These are phyloP conservation scores for Myxozyma mucilagina DNA, from an alignment of 805 yeast species.

Conservation along the genomic window DNA sequence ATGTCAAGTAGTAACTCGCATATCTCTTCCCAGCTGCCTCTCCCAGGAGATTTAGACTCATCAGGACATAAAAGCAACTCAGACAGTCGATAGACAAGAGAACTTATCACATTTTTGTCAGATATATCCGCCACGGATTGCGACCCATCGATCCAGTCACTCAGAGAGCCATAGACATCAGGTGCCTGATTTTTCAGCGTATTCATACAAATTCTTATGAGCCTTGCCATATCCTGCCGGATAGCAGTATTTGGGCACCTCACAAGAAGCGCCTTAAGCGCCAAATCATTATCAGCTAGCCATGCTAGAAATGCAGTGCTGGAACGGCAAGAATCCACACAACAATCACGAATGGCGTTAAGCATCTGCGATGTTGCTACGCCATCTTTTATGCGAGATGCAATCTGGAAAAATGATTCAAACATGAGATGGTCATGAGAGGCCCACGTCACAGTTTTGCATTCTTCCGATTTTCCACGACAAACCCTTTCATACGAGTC, in stretches of 20 bases:
- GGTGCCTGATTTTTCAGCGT: constrained; percentile 4
- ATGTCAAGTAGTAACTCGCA: constrained; percentile 11
- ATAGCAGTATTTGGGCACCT: constrained; percentile 20
- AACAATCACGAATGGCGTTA: not conserved
- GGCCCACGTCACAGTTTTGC: not conserved
- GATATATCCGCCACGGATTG: constrained; percentile 1
- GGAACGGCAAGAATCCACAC: not conserved
- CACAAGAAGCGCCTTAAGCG: constrained; percentile 10
- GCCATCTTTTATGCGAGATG: constrained; percentile 9
- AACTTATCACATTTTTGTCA: not conserved
- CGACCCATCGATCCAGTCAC: constrained; percentile 5
- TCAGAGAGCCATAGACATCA: constrained; percentile 14
- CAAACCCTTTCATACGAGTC: constrained; percentile 4
- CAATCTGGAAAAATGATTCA: constrained; percentile 19
- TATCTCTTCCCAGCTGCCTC: constrained; percentile 21
- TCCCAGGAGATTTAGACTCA: not conserved
- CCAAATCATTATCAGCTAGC: constrained; percentile 6
- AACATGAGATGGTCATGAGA: constrained; percentile 17
- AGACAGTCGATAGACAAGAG: not conserved
- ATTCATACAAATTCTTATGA: constrained; percentile 4
- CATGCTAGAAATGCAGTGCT: constrained; percentile 18
- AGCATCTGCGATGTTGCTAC: constrained; percentile 5
- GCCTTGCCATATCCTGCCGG: constrained; percentile 9
- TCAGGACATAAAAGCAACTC: not conserved
- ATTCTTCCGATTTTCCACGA: not conserved